Conservation (phyloP, 371 early-diverging fungal species). For the Mortierella sp. region DNA sequence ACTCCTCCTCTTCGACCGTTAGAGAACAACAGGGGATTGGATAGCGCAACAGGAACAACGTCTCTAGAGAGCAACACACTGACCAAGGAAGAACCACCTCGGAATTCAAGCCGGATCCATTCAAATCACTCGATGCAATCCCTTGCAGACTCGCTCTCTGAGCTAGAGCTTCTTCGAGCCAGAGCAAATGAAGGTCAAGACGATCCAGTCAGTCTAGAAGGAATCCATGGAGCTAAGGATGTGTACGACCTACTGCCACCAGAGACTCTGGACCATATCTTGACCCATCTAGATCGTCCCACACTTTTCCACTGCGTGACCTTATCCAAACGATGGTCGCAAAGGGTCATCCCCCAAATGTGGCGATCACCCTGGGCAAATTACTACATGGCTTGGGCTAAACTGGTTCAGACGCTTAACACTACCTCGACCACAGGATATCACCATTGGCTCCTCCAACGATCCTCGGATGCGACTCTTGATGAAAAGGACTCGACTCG, state of each 20-base stretch:
- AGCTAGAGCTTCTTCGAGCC: no score
- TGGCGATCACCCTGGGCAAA: conserved; percentile 37
- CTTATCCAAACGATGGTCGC: conserved; percentile 34
- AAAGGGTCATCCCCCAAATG: conserved; percentile 29
- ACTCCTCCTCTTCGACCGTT: no score
- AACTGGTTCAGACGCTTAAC: conserved; percentile 19
- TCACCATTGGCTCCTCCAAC: neutral
- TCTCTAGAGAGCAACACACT: no score
- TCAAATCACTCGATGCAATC: no score
- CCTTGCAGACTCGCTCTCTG: no score
- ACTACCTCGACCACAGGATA: neutral
- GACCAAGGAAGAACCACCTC: no score
- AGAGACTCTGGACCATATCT: conserved; percentile 32
- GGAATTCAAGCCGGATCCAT: no score
- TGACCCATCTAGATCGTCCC: conserved; percentile 4
- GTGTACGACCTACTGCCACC: conserved; percentile 26
- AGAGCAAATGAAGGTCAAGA: no score
- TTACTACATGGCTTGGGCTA: conserved; percentile 48
- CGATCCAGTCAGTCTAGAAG: no score
- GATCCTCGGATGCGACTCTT: neutral
- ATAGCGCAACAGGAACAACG: no score
- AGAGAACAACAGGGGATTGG: no score
- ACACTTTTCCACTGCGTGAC: conserved; percentile 17
- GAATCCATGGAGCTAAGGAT: conserved; percentile 7
- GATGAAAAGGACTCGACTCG: neutral